Percentiles rank a stretch among this genome's conserved stretches.
phyloP scores from a whole-genome alignment of 1,139 yeast species.

The Kodamaea suecica region DNA sequence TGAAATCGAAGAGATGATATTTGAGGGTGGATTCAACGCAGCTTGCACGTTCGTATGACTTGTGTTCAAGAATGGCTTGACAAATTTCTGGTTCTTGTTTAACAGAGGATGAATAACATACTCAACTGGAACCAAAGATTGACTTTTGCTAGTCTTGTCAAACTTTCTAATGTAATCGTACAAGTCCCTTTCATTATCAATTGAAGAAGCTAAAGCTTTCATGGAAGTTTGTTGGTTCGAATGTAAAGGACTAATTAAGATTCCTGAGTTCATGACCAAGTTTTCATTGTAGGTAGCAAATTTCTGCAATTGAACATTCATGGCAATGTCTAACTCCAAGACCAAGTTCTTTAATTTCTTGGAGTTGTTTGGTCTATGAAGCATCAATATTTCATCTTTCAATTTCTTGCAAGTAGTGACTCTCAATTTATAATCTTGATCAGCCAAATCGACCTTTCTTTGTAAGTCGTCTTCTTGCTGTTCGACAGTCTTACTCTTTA shows the following conservation, averaged over 20 bases:
- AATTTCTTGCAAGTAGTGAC: slow-evolving; percentile 70
- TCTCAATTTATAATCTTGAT: slow-evolving; percentile 76
- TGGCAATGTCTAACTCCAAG: slow-evolving; percentile 83
- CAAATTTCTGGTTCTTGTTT: slow-evolving; percentile 26
- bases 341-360: slow-evolving; percentile 73
- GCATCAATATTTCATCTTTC: slow-evolving; percentile 68
- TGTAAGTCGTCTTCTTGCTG: slow-evolving; percentile 92
- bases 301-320: slow-evolving; percentile 83
- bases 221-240: slow-evolving; percentile 50
- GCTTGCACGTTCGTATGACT: slow-evolving; percentile 6
- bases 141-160: slow-evolving; percentile 35
- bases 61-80: slow-evolving; percentile 42
- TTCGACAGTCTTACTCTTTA: slow-evolving; percentile 73
- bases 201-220: slow-evolving; percentile 69
- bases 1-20: background rate
- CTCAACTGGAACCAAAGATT: slow-evolving; percentile 57
- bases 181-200: slow-evolving; percentile 81
- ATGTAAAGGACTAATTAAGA: slow-evolving; percentile 68
- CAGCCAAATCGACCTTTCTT: slow-evolving; percentile 78
- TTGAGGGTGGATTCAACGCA: slow-evolving; percentile 2
- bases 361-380: slow-evolving; percentile 75
- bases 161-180: slow-evolving; percentile 61
- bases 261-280: slow-evolving; percentile 78
- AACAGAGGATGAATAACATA: slow-evolving; percentile 77
- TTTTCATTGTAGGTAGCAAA: slow-evolving; percentile 87